Evolutionary conservation across 805 yeast genomes (phyloP).

Genomic region (Pichia phayaonensis): DNA sequence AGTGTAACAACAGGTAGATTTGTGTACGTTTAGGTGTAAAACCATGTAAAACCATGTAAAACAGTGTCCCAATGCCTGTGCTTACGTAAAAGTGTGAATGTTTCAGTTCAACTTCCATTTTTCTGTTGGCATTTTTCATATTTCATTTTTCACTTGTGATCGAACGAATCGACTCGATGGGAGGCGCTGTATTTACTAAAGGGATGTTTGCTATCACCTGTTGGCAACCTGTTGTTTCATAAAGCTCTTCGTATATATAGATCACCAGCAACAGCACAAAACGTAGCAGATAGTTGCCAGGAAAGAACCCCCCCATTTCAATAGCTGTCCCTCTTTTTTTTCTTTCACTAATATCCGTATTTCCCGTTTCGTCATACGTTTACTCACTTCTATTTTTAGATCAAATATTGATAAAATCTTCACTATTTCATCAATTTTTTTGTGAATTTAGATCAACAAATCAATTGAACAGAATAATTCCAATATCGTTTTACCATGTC

Average conservation of each 20-base stretch:
- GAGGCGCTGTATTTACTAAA: background rate
- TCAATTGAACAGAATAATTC: background rate
- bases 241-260: too few relatives aligned
- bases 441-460: background rate
- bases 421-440: background rate
- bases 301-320: background rate
- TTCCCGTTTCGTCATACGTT: background rate
- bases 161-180: background rate
- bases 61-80: background rate
- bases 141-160: background rate
- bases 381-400: background rate
- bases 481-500: background rate
- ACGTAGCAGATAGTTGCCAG: background rate
- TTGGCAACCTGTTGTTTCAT: background rate
- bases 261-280: background rate
- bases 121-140: too few relatives aligned
- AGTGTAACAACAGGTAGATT: conserved; percentile 48
- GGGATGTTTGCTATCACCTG: background rate
- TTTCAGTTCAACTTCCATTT: too few relatives aligned
- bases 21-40: background rate
- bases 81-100: background rate
- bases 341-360: background rate
- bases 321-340: background rate
- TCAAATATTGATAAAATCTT: background rate
- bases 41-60: background rate